Evolutionary conservation across 345 rosid genomes (phyloP).

Genomic region (Microcos paniculata): DNA sequence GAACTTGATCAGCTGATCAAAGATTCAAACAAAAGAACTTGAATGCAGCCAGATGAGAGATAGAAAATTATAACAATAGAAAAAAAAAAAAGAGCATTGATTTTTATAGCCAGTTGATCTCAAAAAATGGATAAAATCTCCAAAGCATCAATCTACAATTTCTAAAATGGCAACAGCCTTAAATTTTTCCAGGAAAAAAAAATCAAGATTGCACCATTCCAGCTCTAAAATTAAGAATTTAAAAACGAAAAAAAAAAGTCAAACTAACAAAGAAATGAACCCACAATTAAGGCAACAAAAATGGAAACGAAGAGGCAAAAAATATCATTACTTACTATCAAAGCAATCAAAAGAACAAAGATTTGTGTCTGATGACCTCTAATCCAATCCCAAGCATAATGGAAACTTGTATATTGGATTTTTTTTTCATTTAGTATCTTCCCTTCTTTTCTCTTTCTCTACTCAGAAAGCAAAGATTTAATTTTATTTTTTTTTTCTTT

Average conservation of each 20-base stretch:
- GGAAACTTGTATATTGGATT: not conserved
- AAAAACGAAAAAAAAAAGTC: not conserved
- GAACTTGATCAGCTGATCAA: not conserved
- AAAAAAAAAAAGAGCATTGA: not conserved
- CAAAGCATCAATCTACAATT: not conserved
- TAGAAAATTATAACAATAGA: too few species aligned
- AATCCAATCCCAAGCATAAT: slow-evolving; percentile 17
- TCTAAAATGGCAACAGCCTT: slow-evolving; percentile 3
- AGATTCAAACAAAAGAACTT: not conserved
- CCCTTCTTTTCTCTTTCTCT: not conserved
- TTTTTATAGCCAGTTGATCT: slow-evolving; percentile 9
- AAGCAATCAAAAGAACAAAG: slow-evolving; percentile 26
- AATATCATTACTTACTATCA: slow-evolving; percentile 23
- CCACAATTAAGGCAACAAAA: not conserved
- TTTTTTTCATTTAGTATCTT: not conserved
- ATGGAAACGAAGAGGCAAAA: slow-evolving; percentile 17
- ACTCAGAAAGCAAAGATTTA: not conserved
- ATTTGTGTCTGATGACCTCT: not conserved
- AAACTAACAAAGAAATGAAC: not conserved
- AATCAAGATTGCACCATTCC: not conserved
- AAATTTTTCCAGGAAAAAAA: not conserved
- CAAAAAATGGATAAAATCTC: not conserved
- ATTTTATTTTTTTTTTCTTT: not conserved
- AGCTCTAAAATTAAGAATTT: not conserved
- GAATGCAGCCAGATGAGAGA: not conserved